phyloP scores from a whole-genome alignment of 2,329 filamentous ascomycete genomes.

The Aspergillus fischeri region DNA sequence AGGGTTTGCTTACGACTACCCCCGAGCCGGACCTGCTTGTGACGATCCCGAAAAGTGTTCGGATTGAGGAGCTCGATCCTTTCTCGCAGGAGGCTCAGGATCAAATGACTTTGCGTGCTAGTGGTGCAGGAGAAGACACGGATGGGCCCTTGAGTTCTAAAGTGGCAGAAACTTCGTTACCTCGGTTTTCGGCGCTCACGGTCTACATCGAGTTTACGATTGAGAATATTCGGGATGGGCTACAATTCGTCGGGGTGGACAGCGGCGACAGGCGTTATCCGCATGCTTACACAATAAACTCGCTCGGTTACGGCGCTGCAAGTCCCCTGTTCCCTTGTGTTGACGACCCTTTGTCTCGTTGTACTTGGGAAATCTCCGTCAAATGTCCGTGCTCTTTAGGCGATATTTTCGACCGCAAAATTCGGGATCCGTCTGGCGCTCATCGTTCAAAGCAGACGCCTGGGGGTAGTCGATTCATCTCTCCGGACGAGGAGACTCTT shows the following conservation, averaged over 20 bases:
- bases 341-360: conserved; percentile 76
- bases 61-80: conserved; percentile 58
- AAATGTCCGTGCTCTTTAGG: conserved; percentile 82
- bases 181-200: conserved; percentile 56
- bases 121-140: conserved; percentile 33
- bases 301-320: conserved; percentile 70
- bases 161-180: conserved; percentile 35
- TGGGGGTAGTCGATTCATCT: conserved; percentile 40
- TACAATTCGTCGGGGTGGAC: conserved; percentile 87
- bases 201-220: conserved; percentile 74
- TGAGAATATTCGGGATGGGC: conserved; percentile 71
- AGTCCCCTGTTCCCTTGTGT: conserved; percentile 91
- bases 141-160: conserved; percentile 34
- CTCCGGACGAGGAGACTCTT: conserved; percentile 76
- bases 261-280: conserved; percentile 78
- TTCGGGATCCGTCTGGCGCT: conserved; percentile 18
- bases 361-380: conserved; percentile 83
- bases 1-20: conserved; percentile 51
- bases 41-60: conserved; percentile 56
- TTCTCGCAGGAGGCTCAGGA: conserved; percentile 48
- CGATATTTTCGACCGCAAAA: conserved; percentile 56
- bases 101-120: conserved; percentile 40
- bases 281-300: conserved; percentile 85
- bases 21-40: conserved; percentile 57
- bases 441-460: conserved; percentile 22